A percentile compares a stretch with the other conserved stretches of the same genome.
Conservation (phyloP, 805 yeast species). For the Saturnispora kantuleensis region DNA sequence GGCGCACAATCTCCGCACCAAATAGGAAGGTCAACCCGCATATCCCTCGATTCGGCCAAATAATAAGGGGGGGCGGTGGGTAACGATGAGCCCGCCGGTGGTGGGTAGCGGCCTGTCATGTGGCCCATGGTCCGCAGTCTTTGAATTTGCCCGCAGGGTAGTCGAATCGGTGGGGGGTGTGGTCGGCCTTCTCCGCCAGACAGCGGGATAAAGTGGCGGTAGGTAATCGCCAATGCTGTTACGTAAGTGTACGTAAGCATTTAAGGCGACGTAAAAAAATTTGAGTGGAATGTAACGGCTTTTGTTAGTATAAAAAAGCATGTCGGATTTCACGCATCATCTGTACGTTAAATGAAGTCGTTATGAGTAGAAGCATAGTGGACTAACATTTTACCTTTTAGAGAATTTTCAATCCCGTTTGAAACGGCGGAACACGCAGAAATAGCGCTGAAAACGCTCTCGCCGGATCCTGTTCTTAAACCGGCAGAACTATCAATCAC, state of each 20-base stretch:
- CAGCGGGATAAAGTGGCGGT: neutral
- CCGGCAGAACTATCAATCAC: constrained; percentile 50
- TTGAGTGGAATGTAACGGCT: too few species aligned
- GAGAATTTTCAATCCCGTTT: constrained; percentile 55
- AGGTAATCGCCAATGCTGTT: neutral
- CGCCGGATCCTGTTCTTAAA: constrained; percentile 76
- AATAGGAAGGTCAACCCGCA: neutral
- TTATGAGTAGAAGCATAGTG: too few species aligned
- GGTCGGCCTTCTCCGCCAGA: neutral
- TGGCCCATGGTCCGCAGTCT: too few species aligned
- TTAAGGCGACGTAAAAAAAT: too few species aligned
- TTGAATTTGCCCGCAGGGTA: too few species aligned
- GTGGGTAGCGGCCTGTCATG: too few species aligned
- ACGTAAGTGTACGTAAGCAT: neutral
- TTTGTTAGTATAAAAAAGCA: neutral
- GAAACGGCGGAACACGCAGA: constrained; percentile 45
- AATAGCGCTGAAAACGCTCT: constrained; percentile 51
- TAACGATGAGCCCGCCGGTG: too few species aligned
- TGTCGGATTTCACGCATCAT: constrained; percentile 1
- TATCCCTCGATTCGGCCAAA: too few species aligned
- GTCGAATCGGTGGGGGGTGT: neutral
- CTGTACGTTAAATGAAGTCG: neutral
- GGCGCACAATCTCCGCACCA: neutral
- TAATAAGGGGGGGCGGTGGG: too few species aligned
- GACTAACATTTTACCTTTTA: constrained; percentile 4